These are phyloP conservation scores for Kluyveromyces dobzhanskii DNA, from an alignment of 805 yeast species.

Conservation along the genomic window DNA sequence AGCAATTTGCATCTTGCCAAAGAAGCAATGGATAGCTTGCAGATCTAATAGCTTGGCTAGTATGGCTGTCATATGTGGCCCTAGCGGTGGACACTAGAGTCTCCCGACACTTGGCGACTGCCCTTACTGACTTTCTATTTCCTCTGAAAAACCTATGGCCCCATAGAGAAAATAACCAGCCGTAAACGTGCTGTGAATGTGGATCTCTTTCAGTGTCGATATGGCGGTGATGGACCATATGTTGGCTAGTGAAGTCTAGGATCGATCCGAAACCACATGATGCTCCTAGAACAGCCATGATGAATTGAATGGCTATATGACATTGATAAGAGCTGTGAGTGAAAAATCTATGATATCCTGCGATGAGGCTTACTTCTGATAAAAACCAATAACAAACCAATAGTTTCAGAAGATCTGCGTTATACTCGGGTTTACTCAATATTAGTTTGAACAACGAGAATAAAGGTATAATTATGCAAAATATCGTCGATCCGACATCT, in stretches of 20 bases:
- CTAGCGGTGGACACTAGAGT: conserved; percentile 38
- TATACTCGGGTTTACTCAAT: conserved; percentile 13
- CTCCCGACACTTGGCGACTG: conserved; percentile 36
- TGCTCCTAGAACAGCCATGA: conserved; percentile 18
- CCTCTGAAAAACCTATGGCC: conserved; percentile 80
- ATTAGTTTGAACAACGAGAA: conserved; percentile 17
- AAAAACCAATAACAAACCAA: conserved; percentile 13
- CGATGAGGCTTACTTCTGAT: conserved; percentile 16
- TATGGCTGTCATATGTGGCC: conserved; percentile 8
- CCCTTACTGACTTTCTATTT: conserved; percentile 41
- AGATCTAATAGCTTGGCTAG: conserved; percentile 56
- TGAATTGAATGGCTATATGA: conserved; percentile 12
- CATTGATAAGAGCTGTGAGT: conserved; percentile 20
- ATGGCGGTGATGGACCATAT: conserved; percentile 83
- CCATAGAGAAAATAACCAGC: conserved; percentile 73
- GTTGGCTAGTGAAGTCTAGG: conserved; percentile 31
- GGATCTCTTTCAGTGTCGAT: conserved; percentile 89
- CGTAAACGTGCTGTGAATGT: conserved; percentile 63
- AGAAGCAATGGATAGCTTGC: conserved; percentile 46
- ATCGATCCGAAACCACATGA: conserved; percentile 22
- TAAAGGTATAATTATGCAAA: conserved; percentile 18
- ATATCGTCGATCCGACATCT: conserved; percentile 15
- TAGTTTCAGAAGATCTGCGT: conserved; percentile 8
- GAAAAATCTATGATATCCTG: conserved; percentile 23
- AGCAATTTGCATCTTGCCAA: conserved; percentile 70